phyloP scores from a whole-genome alignment of 306 rosid genomes.

The Vigna angularis region DNA sequence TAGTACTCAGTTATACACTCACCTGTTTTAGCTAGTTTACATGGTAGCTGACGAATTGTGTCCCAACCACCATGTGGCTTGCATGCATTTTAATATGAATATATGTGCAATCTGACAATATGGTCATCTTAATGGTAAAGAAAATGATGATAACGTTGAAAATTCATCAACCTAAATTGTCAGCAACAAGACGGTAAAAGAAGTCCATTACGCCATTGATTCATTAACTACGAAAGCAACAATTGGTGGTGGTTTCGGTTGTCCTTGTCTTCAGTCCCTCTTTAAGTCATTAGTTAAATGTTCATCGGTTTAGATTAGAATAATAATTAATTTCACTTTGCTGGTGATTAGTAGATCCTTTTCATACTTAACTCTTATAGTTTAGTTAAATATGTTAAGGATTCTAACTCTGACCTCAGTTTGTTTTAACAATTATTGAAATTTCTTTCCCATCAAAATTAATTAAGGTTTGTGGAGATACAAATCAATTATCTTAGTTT shows the following conservation, averaged over 20 bases:
- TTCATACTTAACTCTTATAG: background rate
- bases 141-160: constrained; percentile 41
- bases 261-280: constrained; percentile 27
- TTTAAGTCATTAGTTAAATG: constrained; percentile 20
- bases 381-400: background rate
- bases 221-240: constrained; percentile 42
- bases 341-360: constrained; percentile 2
- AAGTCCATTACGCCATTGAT: constrained; percentile 43
- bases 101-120: constrained; percentile 1
- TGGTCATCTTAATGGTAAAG: constrained; percentile 34
- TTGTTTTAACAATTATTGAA: too few relatives aligned
- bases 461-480: constrained; percentile 18
- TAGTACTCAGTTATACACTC: background rate
- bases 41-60: constrained; percentile 35
- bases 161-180: constrained; percentile 32
- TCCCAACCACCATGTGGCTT: constrained; percentile 45
- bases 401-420: too few relatives aligned
- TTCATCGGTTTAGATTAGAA: constrained; percentile 1
- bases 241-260: background rate
- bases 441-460: background rate
- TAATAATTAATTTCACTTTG: constrained; percentile 33
- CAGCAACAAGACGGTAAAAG: constrained; percentile 27
- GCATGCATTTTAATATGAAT: constrained; percentile 19
- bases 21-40: constrained; percentile 20
- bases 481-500: constrained; percentile 24